Evolutionary conservation across 2,329 filamentous ascomycete species (phyloP).

Genomic region (Clathrospora elynae): DNA sequence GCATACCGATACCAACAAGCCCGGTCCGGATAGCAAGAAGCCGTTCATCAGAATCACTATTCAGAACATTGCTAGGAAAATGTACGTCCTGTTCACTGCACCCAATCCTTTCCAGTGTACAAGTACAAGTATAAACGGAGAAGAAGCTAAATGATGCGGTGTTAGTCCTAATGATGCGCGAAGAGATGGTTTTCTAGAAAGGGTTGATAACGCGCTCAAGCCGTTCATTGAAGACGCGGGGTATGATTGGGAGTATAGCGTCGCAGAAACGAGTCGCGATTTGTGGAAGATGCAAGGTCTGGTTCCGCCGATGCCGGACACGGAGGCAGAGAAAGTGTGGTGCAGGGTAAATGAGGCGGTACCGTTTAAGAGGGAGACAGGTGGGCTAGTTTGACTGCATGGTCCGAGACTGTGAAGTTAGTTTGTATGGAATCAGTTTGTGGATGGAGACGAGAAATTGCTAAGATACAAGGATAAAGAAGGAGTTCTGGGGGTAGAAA

Average conservation of each 20-base stretch:
- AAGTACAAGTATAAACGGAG: too few species aligned
- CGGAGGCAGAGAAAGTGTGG: constrained; percentile 48
- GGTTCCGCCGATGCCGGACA: constrained; percentile 44
- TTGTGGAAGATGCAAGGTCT: constrained; percentile 55
- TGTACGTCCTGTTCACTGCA: too few species aligned
- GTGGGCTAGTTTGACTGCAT: constrained; percentile 10
- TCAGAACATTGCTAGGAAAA: constrained; percentile 40
- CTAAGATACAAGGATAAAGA: too few species aligned
- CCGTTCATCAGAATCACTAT: constrained; percentile 49
- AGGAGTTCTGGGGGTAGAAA: too few species aligned
- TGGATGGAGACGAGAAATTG: background rate
- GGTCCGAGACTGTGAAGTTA: background rate
- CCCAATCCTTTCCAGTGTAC: too few species aligned
- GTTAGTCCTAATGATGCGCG: constrained; percentile 8
- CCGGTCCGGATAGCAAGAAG: constrained; percentile 17
- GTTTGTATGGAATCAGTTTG: background rate
- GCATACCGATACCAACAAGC: constrained; percentile 5
- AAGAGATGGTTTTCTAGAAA: constrained; percentile 18
- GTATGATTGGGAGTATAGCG: constrained; percentile 53
- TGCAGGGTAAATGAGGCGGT: constrained; percentile 24
- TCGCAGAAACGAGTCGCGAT: constrained; percentile 51
- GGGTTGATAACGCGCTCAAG: constrained; percentile 46
- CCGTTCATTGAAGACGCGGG: constrained; percentile 51
- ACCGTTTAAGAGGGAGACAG: constrained; percentile 26
- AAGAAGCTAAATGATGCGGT: background rate